These are phyloP conservation scores for Dothiorella sarmentorum DNA, from an alignment of 2,329 filamentous ascomycete genomes.

Conservation along the genomic window DNA sequence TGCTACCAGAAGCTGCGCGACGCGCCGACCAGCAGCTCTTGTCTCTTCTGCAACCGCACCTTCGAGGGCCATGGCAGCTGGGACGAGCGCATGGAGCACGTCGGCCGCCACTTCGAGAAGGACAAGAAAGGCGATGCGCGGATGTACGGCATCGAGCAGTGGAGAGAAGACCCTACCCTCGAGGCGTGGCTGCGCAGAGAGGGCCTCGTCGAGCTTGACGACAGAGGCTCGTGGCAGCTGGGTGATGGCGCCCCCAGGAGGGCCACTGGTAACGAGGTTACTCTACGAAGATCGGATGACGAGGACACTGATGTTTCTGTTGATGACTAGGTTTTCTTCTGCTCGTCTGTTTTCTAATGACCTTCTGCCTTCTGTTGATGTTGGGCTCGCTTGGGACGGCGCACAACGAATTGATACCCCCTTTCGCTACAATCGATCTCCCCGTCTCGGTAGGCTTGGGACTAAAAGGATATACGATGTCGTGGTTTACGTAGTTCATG, in stretches of 20 bases:
- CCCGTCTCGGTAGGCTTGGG: not conserved
- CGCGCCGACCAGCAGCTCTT: constrained; percentile 59
- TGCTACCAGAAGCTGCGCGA: constrained; percentile 61
- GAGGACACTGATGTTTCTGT: not conserved
- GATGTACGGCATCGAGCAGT: constrained; percentile 20
- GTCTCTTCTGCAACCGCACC: constrained; percentile 61
- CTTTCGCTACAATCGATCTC: constrained; percentile 10
- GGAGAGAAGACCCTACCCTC: constrained; percentile 30
- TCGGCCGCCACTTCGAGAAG: constrained; percentile 73
- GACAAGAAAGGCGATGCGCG: constrained; percentile 33
- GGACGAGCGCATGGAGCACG: constrained; percentile 84
- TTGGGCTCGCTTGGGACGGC: not conserved
- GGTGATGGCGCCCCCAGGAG: constrained; percentile 27
- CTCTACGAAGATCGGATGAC: not conserved
- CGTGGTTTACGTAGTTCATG: not conserved
- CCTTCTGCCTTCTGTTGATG: not conserved
- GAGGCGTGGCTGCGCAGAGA: constrained; percentile 40
- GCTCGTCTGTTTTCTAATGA: not conserved
- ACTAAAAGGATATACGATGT: not conserved
- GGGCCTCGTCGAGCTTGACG: constrained; percentile 33
- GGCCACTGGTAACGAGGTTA: not conserved
- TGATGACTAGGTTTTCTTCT: not conserved
- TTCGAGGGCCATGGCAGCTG: constrained; percentile 67
- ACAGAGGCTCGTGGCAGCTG: constrained; percentile 31
- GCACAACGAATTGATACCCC: constrained; percentile 16